A percentile compares a stretch with the other conserved stretches of the same genome.
phyloP scores from a whole-genome alignment of 768 basidiomycete species.

The Hypholoma sublateritium region DNA sequence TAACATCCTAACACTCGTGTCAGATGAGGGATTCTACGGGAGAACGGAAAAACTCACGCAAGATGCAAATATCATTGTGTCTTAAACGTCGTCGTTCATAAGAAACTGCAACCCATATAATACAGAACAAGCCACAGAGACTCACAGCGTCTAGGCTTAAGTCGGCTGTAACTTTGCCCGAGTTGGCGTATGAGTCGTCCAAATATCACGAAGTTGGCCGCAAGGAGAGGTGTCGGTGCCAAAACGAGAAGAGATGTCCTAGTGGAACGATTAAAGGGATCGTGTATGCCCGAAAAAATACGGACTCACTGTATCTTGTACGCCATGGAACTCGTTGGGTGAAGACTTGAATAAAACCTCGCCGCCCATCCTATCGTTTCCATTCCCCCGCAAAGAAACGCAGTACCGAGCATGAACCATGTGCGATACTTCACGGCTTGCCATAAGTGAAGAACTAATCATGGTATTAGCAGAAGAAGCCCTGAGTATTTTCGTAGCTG shows the following conservation, averaged over 20 bases:
- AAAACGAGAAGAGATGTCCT: slow-evolving; percentile 43
- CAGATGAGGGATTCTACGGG: not conserved
- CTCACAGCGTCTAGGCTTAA: slow-evolving; percentile 37
- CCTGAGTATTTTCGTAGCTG: not conserved
- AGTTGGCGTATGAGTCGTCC: slow-evolving; percentile 41
- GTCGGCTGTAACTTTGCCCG: slow-evolving; percentile 50
- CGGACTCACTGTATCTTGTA: slow-evolving; percentile 18
- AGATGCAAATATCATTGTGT: slow-evolving; percentile 42
- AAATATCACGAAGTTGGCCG: slow-evolving; percentile 56
- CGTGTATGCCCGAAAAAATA: not conserved
- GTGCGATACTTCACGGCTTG: slow-evolving; percentile 19
- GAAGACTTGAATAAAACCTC: slow-evolving; percentile 22
- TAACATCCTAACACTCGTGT: slow-evolving; percentile 34
- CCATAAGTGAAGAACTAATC: slow-evolving; percentile 14
- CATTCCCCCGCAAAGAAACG: slow-evolving; percentile 21
- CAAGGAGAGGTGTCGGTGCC: slow-evolving; percentile 56
- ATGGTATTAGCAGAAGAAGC: not conserved
- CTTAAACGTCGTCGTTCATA: slow-evolving; percentile 18
- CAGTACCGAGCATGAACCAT: slow-evolving; percentile 25
- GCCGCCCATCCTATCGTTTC: slow-evolving; percentile 25
- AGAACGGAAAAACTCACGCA: slow-evolving; percentile 22
- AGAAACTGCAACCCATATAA: not conserved
- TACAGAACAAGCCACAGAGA: not conserved
- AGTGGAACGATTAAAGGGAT: not conserved
- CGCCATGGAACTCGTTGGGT: slow-evolving; percentile 10